These are phyloP conservation scores for Clarkia xantiana DNA, from an alignment of 345 rosid species.

Conservation along the genomic window DNA sequence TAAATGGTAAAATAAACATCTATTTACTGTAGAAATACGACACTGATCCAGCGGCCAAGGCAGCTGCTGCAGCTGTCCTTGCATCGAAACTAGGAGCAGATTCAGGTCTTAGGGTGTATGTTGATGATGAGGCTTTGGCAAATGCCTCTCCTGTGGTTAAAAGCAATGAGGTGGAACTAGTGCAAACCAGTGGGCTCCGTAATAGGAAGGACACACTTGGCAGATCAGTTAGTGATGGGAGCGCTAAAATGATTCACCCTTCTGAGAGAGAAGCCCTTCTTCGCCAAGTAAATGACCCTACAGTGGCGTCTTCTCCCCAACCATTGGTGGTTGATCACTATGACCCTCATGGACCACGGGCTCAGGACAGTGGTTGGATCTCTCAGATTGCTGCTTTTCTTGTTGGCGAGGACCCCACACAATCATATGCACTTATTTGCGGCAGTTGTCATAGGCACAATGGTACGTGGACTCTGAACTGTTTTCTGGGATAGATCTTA, in stretches of 20 bases:
- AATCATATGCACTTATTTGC: constrained; percentile 87
- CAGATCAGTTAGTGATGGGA: constrained; percentile 39
- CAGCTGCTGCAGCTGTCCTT: constrained; percentile 79
- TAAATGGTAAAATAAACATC: too few relatives aligned
- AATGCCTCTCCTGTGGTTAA: constrained; percentile 30
- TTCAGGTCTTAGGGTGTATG: constrained; percentile 54
- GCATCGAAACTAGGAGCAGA: constrained; percentile 83
- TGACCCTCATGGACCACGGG: constrained; percentile 34
- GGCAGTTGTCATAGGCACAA: constrained; percentile 93
- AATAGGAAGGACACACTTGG: constrained; percentile 44
- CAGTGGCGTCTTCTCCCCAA: too few relatives aligned
- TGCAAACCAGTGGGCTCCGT: constrained; percentile 55
- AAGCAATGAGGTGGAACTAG: constrained; percentile 52
- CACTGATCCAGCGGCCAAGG: constrained; percentile 86
- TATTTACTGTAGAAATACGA: constrained; percentile 52
- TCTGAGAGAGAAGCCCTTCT: constrained; percentile 17
- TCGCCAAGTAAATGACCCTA: too few relatives aligned
- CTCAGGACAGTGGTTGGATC: constrained; percentile 69
- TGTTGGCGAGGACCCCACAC: constrained; percentile 93
- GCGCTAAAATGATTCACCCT: constrained; percentile 20
- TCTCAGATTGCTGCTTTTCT: constrained; percentile 84
- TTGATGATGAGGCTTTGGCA: constrained; percentile 48
- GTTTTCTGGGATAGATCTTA: neutral
- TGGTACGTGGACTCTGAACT: constrained; percentile 32
- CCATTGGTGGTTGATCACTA: constrained; percentile 58